These are phyloP conservation scores for Aspergillus clavatus DNA, from an alignment of 2,329 filamentous ascomycete genomes.

Conservation along the genomic window DNA sequence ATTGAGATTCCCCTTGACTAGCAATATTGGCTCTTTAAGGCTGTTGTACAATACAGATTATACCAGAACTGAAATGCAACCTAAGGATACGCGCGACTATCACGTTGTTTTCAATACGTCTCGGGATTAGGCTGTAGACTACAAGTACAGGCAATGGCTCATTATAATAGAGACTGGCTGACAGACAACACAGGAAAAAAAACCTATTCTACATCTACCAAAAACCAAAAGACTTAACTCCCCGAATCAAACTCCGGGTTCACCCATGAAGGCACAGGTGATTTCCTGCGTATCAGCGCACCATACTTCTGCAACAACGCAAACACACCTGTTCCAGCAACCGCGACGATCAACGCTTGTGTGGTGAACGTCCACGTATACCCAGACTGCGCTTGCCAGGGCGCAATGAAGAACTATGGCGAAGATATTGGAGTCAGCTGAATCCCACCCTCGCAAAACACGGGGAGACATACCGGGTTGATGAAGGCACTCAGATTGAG, in stretches of 20 bases:
- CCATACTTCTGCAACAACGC: constrained; percentile 41
- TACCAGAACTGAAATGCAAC: no score
- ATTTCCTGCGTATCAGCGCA: constrained; percentile 30
- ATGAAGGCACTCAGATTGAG: constrained; percentile 50
- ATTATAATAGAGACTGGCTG: no score
- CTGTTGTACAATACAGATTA: not conserved
- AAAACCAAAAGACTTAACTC: no score
- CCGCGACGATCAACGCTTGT: constrained; percentile 45
- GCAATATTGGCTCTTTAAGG: not conserved
- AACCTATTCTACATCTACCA: no score
- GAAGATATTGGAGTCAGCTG: not conserved
- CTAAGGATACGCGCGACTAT: no score
- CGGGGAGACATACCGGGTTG: constrained; percentile 32
- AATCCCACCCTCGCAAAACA: no score
- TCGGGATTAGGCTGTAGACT: no score
- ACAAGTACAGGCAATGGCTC: no score
- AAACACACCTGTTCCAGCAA: constrained; percentile 38
- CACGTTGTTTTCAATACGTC: no score
- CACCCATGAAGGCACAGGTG: constrained; percentile 42
- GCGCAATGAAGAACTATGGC: constrained; percentile 51
- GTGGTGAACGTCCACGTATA: constrained; percentile 51
- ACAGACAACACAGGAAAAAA: no score
- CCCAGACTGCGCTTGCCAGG: constrained; percentile 44
- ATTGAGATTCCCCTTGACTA: not conserved
- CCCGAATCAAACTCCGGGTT: constrained; percentile 40